phyloP scores from a whole-genome alignment of 257 asterid species.

The Thymus mandschuricus region DNA sequence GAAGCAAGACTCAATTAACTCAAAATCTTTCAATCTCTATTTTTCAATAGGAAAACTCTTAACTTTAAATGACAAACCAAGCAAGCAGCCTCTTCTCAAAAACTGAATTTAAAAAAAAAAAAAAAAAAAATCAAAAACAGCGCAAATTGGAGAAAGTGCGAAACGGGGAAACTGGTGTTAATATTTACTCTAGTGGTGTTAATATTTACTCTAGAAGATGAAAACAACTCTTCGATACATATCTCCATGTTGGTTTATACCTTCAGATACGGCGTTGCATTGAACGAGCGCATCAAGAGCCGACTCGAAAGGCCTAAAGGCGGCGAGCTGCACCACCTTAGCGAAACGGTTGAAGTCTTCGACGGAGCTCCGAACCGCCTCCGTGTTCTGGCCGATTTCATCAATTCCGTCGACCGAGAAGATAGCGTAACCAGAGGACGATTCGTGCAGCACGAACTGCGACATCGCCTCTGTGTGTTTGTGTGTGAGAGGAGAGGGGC shows the following conservation, averaged over 20 bases:
- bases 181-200: too few species aligned
- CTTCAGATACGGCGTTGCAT: constrained; percentile 91
- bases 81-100: background rate
- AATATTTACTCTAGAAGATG: background rate
- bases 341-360: constrained; percentile 78
- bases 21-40: constrained; percentile 5
- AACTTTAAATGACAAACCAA: background rate
- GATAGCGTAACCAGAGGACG: constrained; percentile 79
- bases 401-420: constrained; percentile 74
- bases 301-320: constrained; percentile 77
- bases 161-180: background rate
- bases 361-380: constrained; percentile 77
- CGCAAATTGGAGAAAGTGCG: background rate
- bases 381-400: constrained; percentile 90
- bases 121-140: too few species aligned
- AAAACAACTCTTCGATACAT: background rate
- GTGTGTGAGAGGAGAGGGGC: background rate
- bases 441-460: constrained; percentile 69
- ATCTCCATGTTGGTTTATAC: constrained; percentile 31
- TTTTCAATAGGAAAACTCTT: background rate
- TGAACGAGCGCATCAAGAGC: constrained; percentile 95
- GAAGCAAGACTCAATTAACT: background rate
- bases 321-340: constrained; percentile 72
- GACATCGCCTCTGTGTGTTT: constrained; percentile 45
- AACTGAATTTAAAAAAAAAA: too few species aligned